Evolutionary conservation across 768 basidiomycete genomes (phyloP).

Genomic region (Boletellus ananiceps): DNA sequence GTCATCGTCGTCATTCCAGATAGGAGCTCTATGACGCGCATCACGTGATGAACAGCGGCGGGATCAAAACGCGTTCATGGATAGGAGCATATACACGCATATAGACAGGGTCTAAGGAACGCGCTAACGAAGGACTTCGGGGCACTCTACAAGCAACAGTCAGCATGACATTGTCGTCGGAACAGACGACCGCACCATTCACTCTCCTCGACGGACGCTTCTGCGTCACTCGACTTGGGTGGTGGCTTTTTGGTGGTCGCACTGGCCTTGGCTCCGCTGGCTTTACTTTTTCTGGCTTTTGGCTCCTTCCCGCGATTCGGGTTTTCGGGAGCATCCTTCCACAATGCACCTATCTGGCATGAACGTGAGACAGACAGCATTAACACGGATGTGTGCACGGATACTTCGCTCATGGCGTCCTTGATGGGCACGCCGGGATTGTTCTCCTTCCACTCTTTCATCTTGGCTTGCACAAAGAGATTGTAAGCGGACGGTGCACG

Average conservation of each 20-base stretch:
- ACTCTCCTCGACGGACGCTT: constrained; percentile 22
- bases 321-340: constrained; percentile 60
- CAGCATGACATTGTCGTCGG: background rate
- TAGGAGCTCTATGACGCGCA: constrained; percentile 16
- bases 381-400: constrained; percentile 7
- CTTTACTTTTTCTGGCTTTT: constrained; percentile 45
- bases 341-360: constrained; percentile 49
- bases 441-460: constrained; percentile 54
- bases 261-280: constrained; percentile 15
- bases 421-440: constrained; percentile 45
- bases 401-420: constrained; percentile 51
- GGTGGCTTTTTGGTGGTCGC: constrained; percentile 14
- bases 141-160: constrained; percentile 1
- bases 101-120: background rate
- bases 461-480: constrained; percentile 49
- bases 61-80: no score
- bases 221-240: constrained; percentile 20
- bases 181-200: constrained; percentile 10
- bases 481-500: constrained; percentile 59
- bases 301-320: constrained; percentile 55
- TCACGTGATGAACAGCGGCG: constrained; percentile 12
- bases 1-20: constrained; percentile 15
- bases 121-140: constrained; percentile 9
- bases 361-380: constrained; percentile 4
- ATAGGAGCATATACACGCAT: constrained; percentile 12